These are phyloP conservation scores for Conringia planisiliqua DNA, from an alignment of 345 rosid genomes.

Conservation along the genomic window DNA sequence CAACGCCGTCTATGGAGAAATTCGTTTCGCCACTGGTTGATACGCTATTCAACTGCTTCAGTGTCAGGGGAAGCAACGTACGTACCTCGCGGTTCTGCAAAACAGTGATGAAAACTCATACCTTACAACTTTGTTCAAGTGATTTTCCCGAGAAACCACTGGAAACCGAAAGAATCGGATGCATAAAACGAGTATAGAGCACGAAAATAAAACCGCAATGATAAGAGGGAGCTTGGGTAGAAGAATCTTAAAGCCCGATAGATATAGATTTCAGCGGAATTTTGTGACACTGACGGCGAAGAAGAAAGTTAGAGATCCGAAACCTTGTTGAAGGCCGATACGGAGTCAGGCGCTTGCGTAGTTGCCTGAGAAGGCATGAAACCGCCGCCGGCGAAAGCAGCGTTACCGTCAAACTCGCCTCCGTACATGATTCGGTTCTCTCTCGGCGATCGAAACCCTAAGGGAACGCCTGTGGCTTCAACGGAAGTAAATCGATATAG, in stretches of 20 bases:
- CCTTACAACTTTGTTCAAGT: background rate
- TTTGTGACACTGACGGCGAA: too few relatives aligned
- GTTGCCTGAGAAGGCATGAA: slow-evolving; percentile 82
- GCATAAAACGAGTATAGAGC: background rate
- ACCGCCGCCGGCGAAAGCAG: slow-evolving; percentile 88
- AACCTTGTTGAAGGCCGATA: slow-evolving; percentile 50
- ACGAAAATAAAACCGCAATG: background rate
- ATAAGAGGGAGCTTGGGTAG: background rate
- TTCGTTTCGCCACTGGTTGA: slow-evolving; percentile 48
- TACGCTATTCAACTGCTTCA: slow-evolving; percentile 56
- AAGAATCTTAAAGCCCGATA: background rate
- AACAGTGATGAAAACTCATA: slow-evolving; percentile 1
- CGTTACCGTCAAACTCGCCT: slow-evolving; percentile 71
- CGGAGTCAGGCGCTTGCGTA: slow-evolving; percentile 44
- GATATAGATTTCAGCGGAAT: too few relatives aligned
- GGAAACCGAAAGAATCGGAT: background rate
- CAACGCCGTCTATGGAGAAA: slow-evolving; percentile 58
- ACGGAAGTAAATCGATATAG: background rate
- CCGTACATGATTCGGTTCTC: slow-evolving; percentile 40
- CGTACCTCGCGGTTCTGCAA: slow-evolving; percentile 56
- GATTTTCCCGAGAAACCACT: slow-evolving; percentile 20
- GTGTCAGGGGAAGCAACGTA: slow-evolving; percentile 60
- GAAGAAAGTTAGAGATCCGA: background rate
- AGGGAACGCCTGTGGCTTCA: slow-evolving; percentile 8
- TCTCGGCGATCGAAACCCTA: slow-evolving; percentile 21